Evolutionary conservation across 2,329 filamentous ascomycete genomes (phyloP).

Genomic region (Colletotrichum theobromicola): DNA sequence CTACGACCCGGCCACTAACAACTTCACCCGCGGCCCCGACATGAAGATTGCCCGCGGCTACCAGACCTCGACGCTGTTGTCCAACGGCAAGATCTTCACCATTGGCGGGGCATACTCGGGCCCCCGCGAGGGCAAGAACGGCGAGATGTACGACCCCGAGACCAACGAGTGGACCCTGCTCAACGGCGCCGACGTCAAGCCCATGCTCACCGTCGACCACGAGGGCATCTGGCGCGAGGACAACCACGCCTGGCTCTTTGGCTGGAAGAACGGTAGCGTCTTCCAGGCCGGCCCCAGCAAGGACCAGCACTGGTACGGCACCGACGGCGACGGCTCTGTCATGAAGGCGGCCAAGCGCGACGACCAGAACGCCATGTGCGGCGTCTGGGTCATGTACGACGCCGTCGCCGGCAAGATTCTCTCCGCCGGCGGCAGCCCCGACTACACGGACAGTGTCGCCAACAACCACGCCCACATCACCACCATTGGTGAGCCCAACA

Average conservation of each 20-base stretch:
- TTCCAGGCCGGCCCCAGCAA: constrained; percentile 62
- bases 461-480: constrained; percentile 53
- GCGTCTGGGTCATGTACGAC: constrained; percentile 63
- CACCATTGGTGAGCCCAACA: constrained; percentile 42
- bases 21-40: constrained; percentile 42
- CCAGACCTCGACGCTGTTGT: constrained; percentile 54
- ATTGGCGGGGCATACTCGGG: constrained; percentile 63
- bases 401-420: constrained; percentile 63
- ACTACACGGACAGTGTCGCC: constrained; percentile 48
- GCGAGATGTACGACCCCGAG: constrained; percentile 56
- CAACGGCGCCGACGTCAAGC: constrained; percentile 44
- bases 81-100: constrained; percentile 60
- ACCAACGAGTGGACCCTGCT: constrained; percentile 52
- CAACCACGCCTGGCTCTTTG: constrained; percentile 38
- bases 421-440: constrained; percentile 52
- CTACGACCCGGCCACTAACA: constrained; percentile 42
- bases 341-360: constrained; percentile 46
- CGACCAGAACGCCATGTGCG: constrained; percentile 57
- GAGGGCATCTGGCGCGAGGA: constrained; percentile 54
- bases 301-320: constrained; percentile 63
- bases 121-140: constrained; percentile 54
- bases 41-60: constrained; percentile 58
- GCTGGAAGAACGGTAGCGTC: constrained; percentile 50
- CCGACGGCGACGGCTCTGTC: constrained; percentile 44
- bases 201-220: constrained; percentile 55